Conservation (phyloP, 1,284 basidiomycete species). For the Malassezia equina region DNA sequence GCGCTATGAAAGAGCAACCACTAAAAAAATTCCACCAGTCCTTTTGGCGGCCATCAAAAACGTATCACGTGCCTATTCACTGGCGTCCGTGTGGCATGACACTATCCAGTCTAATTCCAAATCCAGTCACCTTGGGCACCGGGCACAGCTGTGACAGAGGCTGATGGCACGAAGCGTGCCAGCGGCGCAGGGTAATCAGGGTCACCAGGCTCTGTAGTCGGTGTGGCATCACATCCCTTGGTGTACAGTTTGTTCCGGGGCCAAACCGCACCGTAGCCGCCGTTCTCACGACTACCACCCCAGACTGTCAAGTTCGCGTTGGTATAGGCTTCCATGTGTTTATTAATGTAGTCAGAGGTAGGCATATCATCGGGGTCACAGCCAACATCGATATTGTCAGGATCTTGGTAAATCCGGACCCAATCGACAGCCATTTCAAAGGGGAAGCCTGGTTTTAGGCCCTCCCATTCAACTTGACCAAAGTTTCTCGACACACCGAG, state of each 20-base stretch:
- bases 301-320: slow-evolving; percentile 36
- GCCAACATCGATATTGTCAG: slow-evolving; percentile 38
- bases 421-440: slow-evolving; percentile 46
- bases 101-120: background rate
- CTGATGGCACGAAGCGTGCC: background rate
- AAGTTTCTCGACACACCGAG: slow-evolving; percentile 26
- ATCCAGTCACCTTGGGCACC: background rate
- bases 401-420: slow-evolving; percentile 51
- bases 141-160: background rate
- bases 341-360: slow-evolving; percentile 42
- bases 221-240: background rate
- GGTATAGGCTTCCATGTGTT: slow-evolving; percentile 40
- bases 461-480: background rate
- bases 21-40: background rate
- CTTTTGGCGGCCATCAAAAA: background rate
- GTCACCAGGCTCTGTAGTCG: background rate
- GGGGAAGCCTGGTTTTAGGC: background rate
- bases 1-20: background rate
- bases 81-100: background rate
- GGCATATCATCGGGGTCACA: slow-evolving; percentile 43
- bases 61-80: background rate
- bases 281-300: slow-evolving; percentile 9
- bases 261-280: slow-evolving; percentile 13
- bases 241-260: slow-evolving; percentile 20
- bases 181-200: background rate